Evolutionary conservation across 139 green algal species (phyloP).

Genomic region (Coelastrella sp.): DNA sequence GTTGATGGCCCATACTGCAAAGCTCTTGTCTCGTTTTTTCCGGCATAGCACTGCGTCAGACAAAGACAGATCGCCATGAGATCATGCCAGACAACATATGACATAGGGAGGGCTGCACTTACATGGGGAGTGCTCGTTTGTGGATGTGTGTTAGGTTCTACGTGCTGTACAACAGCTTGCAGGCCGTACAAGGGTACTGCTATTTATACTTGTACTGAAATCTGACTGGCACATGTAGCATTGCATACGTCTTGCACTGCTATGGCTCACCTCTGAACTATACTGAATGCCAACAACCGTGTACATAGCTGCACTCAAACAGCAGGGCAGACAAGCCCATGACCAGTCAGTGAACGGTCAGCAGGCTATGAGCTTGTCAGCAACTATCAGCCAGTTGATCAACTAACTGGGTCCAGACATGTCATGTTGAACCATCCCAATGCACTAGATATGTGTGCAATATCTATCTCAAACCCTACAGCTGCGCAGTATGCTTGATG

Average conservation of each 20-base stretch:
- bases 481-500: no score
- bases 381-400: no score
- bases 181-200: not conserved
- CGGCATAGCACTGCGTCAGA: slow-evolving; percentile 15
- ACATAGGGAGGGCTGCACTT: not conserved
- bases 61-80: not conserved
- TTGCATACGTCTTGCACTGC: not conserved
- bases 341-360: not conserved
- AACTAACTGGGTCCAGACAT: no score
- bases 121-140: no score
- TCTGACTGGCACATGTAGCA: not conserved
- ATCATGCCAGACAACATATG: not conserved
- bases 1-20: not conserved
- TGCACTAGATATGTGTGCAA: no score
- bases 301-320: not conserved
- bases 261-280: not conserved
- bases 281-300: slow-evolving; percentile 16
- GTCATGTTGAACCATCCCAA: no score
- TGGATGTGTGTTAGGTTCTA: no score
- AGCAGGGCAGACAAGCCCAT: not conserved
- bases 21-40: not conserved
- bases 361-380: no score
- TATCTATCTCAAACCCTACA: no score
- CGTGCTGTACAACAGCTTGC: no score
- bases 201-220: not conserved